Percentiles rank a stretch among this genome's conserved stretches.
These are phyloP conservation scores for Venustampulla echinocandica DNA, from an alignment of 495 filamentous ascomycete genomes.

Conservation along the genomic window DNA sequence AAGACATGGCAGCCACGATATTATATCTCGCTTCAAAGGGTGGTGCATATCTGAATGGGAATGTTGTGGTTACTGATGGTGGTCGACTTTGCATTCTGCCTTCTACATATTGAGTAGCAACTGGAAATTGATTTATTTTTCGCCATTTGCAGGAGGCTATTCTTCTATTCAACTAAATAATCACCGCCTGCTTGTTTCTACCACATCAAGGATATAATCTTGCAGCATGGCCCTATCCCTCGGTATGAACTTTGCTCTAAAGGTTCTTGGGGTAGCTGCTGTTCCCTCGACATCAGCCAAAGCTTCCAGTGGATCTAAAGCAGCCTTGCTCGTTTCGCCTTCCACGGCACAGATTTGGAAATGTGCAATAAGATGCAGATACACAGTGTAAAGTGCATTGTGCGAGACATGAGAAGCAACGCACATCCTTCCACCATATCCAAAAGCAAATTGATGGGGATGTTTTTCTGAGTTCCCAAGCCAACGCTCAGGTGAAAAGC, in stretches of 20 bases:
- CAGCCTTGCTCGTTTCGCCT: neutral
- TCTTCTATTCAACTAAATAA: neutral
- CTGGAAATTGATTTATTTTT: neutral
- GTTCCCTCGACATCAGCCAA: constrained; percentile 12
- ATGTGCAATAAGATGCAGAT: constrained; percentile 1
- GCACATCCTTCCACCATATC: constrained; percentile 3
- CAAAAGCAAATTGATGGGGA: neutral
- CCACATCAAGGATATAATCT: neutral
- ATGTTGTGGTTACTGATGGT: constrained; percentile 47
- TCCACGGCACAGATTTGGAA: neutral
- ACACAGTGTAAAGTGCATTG: neutral
- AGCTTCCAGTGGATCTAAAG: neutral
- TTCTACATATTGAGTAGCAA: constrained; percentile 9
- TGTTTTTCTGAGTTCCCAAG: neutral
- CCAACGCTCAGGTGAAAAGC: neutral
- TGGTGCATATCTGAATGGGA: constrained; percentile 51
- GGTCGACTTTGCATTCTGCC: constrained; percentile 36
- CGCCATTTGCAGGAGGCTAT: neutral
- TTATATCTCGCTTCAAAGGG: constrained; percentile 54
- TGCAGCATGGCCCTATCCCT: neutral
- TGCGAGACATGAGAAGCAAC: constrained; percentile 1
- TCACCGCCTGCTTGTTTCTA: neutral
- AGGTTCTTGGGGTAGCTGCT: neutral
- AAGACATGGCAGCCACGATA: constrained; percentile 58
- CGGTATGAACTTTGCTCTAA: neutral